Conservation (phyloP, 495 filamentous ascomycete species). For the Achaetomiella virescens region DNA sequence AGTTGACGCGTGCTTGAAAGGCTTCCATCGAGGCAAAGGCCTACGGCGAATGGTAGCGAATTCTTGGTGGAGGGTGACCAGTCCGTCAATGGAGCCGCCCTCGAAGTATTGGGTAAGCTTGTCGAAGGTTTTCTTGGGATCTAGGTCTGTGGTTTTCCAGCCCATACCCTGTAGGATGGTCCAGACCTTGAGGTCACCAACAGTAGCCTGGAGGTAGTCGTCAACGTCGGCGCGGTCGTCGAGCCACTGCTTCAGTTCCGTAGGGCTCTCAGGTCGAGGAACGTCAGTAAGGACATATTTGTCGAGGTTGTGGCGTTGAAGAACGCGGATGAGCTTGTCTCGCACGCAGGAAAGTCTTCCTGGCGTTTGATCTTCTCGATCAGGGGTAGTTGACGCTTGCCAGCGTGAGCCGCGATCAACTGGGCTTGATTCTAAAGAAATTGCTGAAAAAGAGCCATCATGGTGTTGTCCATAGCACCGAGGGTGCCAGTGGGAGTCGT, state of each 20-base stretch:
- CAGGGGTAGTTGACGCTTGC: too few relatives aligned
- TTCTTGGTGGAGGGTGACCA: neutral
- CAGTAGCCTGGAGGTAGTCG: neutral
- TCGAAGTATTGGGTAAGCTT: neutral
- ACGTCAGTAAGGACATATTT: neutral
- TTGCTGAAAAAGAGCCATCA: too few relatives aligned
- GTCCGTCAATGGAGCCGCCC: neutral
- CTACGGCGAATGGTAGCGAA: neutral
- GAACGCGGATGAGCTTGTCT: neutral
- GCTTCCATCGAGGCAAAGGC: neutral
- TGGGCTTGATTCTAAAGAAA: too few relatives aligned
- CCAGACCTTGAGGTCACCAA: neutral
- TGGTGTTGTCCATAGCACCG: too few relatives aligned
- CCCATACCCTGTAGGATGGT: neutral
- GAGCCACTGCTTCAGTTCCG: neutral
- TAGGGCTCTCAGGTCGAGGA: neutral
- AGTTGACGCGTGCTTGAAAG: neutral
- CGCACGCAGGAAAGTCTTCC: neutral
- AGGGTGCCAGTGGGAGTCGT: too few relatives aligned
- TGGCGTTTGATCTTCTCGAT: neutral
- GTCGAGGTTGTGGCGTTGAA: neutral
- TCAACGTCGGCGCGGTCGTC: neutral
- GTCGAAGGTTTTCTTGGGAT: slow-evolving; percentile 2
- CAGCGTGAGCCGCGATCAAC: too few relatives aligned
- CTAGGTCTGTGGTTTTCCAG: neutral